Conservation (phyloP, 1,139 yeast genomes). For the Yamadazyma trypodendri region DNA sequence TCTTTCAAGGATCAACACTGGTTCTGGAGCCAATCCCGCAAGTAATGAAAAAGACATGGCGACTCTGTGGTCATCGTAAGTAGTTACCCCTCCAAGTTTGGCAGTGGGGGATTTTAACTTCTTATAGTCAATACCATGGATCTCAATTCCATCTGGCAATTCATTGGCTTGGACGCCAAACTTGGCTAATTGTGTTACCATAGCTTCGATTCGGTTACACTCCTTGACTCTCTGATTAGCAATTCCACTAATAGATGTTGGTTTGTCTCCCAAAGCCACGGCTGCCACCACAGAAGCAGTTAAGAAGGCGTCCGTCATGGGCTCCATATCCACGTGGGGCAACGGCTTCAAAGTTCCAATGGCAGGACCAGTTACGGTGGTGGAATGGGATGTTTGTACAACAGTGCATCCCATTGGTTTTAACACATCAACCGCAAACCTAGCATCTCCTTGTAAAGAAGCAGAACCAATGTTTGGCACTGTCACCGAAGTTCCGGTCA, state of each 20-base stretch:
- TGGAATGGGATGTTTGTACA: conserved; percentile 74
- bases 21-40: conserved; percentile 55
- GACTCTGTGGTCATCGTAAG: conserved; percentile 96
- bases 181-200: conserved; percentile 83
- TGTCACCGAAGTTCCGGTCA: conserved; percentile 90
- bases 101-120: conserved; percentile 50
- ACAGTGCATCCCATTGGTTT: conserved; percentile 95
- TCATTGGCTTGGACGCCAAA: conserved; percentile 87
- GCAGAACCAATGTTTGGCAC: conserved; percentile 91
- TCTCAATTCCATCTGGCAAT: conserved; percentile 88
- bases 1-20: conserved; percentile 80
- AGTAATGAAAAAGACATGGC: conserved; percentile 95
- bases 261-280: conserved; percentile 56
- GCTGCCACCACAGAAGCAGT: conserved; percentile 98
- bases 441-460: conserved; percentile 95
- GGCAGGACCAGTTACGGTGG: conserved; percentile 90
- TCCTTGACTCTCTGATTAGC: conserved; percentile 98
- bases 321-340: conserved; percentile 90
- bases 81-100: conserved; percentile 54
- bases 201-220: conserved; percentile 93
- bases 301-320: conserved; percentile 98
- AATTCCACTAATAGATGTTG: conserved; percentile 88
- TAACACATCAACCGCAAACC: conserved; percentile 91
- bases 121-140: conserved; percentile 60
- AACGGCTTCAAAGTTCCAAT: conserved; percentile 68